Conservation (phyloP, 805 yeast species). For the Lipomyces chichibuensis region DNA sequence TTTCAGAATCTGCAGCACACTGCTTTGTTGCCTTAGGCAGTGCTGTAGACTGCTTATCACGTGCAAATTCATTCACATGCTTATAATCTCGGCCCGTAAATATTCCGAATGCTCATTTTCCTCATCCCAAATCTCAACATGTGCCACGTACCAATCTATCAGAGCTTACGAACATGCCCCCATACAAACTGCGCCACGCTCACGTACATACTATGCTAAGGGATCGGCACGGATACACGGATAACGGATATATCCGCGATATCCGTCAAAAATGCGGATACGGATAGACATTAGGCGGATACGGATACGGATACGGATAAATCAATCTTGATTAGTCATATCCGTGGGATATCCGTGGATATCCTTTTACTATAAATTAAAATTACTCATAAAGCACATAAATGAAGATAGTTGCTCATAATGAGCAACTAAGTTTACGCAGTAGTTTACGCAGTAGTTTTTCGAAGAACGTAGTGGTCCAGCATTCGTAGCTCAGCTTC, state of each 20-base stretch:
- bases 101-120: too few relatives aligned
- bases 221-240: slow-evolving; percentile 4
- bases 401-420: not conserved
- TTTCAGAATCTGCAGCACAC: too few relatives aligned
- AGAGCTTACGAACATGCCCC: too few relatives aligned
- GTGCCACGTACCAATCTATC: too few relatives aligned
- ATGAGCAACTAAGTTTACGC: not conserved
- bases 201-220: not conserved
- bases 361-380: not conserved
- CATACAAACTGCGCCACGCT: too few relatives aligned
- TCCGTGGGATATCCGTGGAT: not conserved
- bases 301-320: slow-evolving; percentile 1
- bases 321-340: not conserved
- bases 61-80: too few relatives aligned
- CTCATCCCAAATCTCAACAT: too few relatives aligned
- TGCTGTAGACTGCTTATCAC: too few relatives aligned
- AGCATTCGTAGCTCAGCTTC: not conserved
- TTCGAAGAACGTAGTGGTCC: not conserved
- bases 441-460: too few relatives aligned
- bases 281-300: not conserved
- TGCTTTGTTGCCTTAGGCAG: too few relatives aligned
- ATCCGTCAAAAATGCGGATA: not conserved
- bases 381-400: not conserved
- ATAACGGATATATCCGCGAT: slow-evolving; percentile 4
- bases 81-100: too few relatives aligned